Evolutionary conservation across 78 protist genomes (phyloP), one percentile per base, ranked within the genome.

Genomic region (Tieghemostelium lacteum): DNA sequence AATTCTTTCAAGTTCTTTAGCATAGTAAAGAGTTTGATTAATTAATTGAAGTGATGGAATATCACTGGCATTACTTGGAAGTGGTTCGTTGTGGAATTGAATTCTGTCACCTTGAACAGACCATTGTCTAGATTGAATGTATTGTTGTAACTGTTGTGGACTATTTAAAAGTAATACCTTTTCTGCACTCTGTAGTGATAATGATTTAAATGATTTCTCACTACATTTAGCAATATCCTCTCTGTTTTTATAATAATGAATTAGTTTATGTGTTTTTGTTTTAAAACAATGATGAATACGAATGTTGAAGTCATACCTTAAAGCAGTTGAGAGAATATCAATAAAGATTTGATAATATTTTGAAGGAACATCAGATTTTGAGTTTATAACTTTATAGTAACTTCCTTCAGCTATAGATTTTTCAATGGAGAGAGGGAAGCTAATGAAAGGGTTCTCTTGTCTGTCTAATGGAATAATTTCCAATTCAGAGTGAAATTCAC

Each of bases 1-100:
- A 87, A 87, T 87, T 71, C 93, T 87, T 62, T 87, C 93, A 67
- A 87, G 75, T 61, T 87, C 93, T 36, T 76, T 67, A 31, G 93
- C 93, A 70, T 87, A 87, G 34, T 67, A 73, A 20, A 87, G 71
- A 50, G 93, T 74, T 70, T 87, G 93, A 26, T 45, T 58, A 61
- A 87, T 87, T 7, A 87, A 42, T 76, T 87, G 85, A 16, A 49
- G 24, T 14, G 93, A 87, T 72, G 93, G 93, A 6, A 87, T 87
- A 42, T 87, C 78, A 34, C 50, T 49, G 7, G 60, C 2, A 19
- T 33, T 31, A 20, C 36, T 62, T 0, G 12, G 34, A n/a, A n/a
- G n/a, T 14, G 6, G 52, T 45, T 42, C 29, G 22, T 39, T 45
- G 37, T 36, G 55, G 61, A 80, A 80, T 31, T 50, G 28, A 69